Conservation (phyloP, 163 green algal species). For the Scenedesmus sp. region DNA sequence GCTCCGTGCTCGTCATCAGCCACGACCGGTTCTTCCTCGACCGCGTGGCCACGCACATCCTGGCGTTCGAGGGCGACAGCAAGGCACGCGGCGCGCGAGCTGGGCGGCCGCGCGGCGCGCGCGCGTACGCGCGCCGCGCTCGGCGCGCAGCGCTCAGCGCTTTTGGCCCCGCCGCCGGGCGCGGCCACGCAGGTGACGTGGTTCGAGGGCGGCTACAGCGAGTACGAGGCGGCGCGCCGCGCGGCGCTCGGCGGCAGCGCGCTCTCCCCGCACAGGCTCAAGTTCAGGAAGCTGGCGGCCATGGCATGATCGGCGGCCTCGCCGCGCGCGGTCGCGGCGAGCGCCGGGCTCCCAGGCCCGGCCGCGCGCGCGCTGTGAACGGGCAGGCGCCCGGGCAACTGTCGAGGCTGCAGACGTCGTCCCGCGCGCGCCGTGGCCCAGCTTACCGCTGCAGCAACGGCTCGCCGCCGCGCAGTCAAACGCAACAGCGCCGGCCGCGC, state of each 20-base stretch:
- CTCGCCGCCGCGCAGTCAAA: too few species aligned
- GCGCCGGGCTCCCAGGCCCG: too few species aligned
- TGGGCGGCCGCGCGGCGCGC: too few species aligned
- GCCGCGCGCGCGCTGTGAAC: too few species aligned
- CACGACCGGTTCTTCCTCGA: constrained; percentile 83
- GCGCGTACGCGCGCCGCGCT: too few species aligned
- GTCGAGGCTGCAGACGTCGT: too few species aligned
- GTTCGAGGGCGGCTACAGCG: constrained; percentile 73
- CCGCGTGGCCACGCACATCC: constrained; percentile 86
- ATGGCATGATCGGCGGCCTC: constrained; percentile 38
- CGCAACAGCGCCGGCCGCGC: too few species aligned
- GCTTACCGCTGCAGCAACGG: too few species aligned
- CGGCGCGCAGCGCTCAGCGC: neutral
- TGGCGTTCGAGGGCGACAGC: constrained; percentile 89
- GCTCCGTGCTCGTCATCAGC: constrained; percentile 77
- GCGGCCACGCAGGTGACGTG: constrained; percentile 47
- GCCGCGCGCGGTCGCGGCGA: too few species aligned
- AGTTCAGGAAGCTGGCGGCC: constrained; percentile 79
- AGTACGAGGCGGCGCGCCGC: constrained; percentile 74
- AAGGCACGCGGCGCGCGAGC: constrained; percentile 59
- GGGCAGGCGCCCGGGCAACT: too few species aligned
- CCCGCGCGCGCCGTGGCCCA: too few species aligned
- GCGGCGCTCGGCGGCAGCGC: constrained; percentile 47
- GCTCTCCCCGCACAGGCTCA: constrained; percentile 67
- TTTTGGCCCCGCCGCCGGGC: neutral